Evolutionary conservation across 305 asterid genomes (phyloP), one percentile per base, ranked within the genome.

Genomic region (Ilex paraguariensis): DNA sequence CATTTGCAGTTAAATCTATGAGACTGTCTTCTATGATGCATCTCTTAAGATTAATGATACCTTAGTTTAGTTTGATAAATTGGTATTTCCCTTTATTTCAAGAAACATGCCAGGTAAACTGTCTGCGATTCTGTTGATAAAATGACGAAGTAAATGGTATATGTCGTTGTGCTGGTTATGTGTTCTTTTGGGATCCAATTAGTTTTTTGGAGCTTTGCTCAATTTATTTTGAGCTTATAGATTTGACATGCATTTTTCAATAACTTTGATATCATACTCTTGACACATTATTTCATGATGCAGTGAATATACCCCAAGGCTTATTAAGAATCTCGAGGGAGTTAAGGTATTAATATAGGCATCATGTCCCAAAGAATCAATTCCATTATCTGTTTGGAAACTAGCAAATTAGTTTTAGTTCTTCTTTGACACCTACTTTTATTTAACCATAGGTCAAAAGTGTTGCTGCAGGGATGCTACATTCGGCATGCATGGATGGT

Each of bases 381-480:
- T 56, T 67, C 57, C 40, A 40, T 17, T 13, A 45, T 70, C 51
- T 28, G 54, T 65, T 50, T n/a, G 13, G 50, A n/a, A 49, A 49
- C 53, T 67, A 63, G 31, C 59, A 31, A n/a, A 44, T 51, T 31
- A 54, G 68, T 71, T 53, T 68, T 60, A 46, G 66, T 65, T 70
- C 59, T 73, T 32, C 52, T 64, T 54, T 50, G 57, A 67, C 52
- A 64, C 54, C 50, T 58, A 51, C 70, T 54, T 64, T 67, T 72
- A 14, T 60, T 57, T 46, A 14, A 66, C 71, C 63, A 63, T 77
- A 93, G 99, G 88, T 87, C 48, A 90, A 81, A 79, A 76, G 82
- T 70, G 86, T 77, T 73, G 83, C 97, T 67, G 90, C 97, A 67
- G 99, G 99, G 76, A 87, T 93, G 97, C 66, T 90, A 82, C 99